Evolutionary conservation across 2,329 filamentous ascomycete genomes (phyloP).

Genomic region (Alternaria sp.): DNA sequence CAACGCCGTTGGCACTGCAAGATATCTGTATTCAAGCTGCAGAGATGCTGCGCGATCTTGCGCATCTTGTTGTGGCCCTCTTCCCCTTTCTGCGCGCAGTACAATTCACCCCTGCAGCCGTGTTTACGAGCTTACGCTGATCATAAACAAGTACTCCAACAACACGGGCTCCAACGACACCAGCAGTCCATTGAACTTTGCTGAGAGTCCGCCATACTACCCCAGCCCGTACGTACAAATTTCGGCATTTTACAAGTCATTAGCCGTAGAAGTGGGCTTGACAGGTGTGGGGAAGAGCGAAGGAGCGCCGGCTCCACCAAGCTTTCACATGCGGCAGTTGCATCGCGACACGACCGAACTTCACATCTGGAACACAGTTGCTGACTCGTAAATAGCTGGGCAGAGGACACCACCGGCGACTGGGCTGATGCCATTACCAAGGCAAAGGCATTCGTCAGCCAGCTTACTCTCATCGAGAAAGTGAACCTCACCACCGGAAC

Average conservation of each 20-base stretch:
- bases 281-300: not conserved
- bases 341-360: not conserved
- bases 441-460: slow-evolving; percentile 79
- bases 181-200: slow-evolving; percentile 34
- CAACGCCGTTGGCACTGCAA: slow-evolving; percentile 16
- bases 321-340: not conserved
- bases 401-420: slow-evolving; percentile 68
- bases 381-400: slow-evolving; percentile 61
- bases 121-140: slow-evolving; percentile 36
- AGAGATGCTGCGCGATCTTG: slow-evolving; percentile 31
- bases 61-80: slow-evolving; percentile 32
- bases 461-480: slow-evolving; percentile 85
- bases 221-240: slow-evolving; percentile 67
- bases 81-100: slow-evolving; percentile 42
- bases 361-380: not conserved
- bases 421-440: slow-evolving; percentile 80
- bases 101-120: slow-evolving; percentile 20
- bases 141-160: slow-evolving; percentile 41
- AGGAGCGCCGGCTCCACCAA: not conserved
- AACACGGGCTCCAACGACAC: slow-evolving; percentile 27
- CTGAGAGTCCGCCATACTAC: slow-evolving; percentile 70
- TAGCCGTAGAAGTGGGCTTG: not conserved
- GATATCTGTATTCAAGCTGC: slow-evolving; percentile 26
- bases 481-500: slow-evolving; percentile 93
- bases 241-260: not conserved